These are phyloP conservation scores for Auxenochlorella pyrenoidosa DNA, from an alignment of 139 green algal species.

Conservation along the genomic window DNA sequence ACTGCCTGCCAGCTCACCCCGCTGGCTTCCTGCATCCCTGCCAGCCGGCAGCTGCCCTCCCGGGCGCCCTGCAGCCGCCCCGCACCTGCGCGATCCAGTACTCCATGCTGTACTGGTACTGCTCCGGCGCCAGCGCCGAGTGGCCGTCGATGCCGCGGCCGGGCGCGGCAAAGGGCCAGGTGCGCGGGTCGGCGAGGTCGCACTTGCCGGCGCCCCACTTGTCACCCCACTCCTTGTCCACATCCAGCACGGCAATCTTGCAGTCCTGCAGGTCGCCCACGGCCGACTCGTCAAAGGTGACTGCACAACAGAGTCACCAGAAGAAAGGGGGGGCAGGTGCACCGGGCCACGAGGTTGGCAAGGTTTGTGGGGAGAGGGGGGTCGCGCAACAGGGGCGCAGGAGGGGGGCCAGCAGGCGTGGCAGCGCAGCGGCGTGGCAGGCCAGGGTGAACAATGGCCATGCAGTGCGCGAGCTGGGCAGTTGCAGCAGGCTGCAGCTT, in stretches of 20 bases:
- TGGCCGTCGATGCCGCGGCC: slow-evolving; percentile 48
- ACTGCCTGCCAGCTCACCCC: too few relatives aligned
- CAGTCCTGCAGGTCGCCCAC: slow-evolving; percentile 24
- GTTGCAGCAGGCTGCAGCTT: background rate
- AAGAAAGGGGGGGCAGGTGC: background rate
- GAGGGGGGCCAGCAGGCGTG: background rate
- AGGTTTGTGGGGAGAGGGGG: background rate
- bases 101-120: slow-evolving; percentile 51
- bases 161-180: slow-evolving; percentile 42
- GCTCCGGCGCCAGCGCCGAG: slow-evolving; percentile 3
- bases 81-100: slow-evolving; percentile 44
- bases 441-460: background rate
- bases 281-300: slow-evolving; percentile 19
- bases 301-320: background rate
- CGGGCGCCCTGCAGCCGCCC: background rate
- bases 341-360: too few relatives aligned
- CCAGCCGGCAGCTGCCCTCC: background rate
- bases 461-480: background rate
- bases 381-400: background rate
- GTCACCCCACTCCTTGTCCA: slow-evolving; percentile 18
- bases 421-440: background rate
- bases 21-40: background rate
- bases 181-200: slow-evolving; percentile 23
- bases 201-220: slow-evolving; percentile 22
- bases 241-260: slow-evolving; percentile 50